Base-by-base conservation (phyloP, 768 basidiomycete genomes). In the Saitozyma podzolica region DNA sequence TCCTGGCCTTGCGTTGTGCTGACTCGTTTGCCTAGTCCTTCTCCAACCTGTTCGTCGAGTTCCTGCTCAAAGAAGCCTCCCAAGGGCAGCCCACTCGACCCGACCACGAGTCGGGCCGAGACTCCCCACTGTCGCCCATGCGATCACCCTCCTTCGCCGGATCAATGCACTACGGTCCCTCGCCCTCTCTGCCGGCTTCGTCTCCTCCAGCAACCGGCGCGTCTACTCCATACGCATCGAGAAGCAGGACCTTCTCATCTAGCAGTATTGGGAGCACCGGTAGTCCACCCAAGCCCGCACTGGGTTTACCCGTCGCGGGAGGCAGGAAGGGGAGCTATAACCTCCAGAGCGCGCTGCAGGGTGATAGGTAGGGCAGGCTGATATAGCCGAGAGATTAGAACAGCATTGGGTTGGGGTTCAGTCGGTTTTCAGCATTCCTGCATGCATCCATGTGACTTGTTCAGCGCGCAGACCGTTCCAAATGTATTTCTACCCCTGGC, bases 41-140 rank as follows among this genome's bases (percentile, higher is more conserved):
- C 82, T 94, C 92, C 45, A 90, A 93, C 52, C 85, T 97, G 10
- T 99, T 93, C 88, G 95, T 99, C 52, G 96, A 99, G 79, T 99
- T 95, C 77, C 84, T 99, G 4, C 87, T 99, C 65, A 95, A 92
- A 20, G 95, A 99, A 82, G 88, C 93, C 0, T 83, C 85, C 48
- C 81, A 82, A 68, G 86, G 81, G 17, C 80, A 79, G 63, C 59
- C 64, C 0, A 39, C 60, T 10, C 53, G 56, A 40, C 61, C 64
- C 11, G 51, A 17, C 19, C 39, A 45, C 45, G 13, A 14, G 29
- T 37, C 50, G 2, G 20, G 48, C 29, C 29, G 29, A 29, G 29
- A 29, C 29, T 29, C 29, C 48, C 43, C 50, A 41, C 29, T 58
- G 41, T 19, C 58, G 14, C 47, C 61, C 9, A 45, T 48, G 41